Evolutionary conservation across 495 filamentous ascomycete species (phyloP), one percentile per base, ranked within the genome.

Genomic region (Oidiodendron maius): DNA sequence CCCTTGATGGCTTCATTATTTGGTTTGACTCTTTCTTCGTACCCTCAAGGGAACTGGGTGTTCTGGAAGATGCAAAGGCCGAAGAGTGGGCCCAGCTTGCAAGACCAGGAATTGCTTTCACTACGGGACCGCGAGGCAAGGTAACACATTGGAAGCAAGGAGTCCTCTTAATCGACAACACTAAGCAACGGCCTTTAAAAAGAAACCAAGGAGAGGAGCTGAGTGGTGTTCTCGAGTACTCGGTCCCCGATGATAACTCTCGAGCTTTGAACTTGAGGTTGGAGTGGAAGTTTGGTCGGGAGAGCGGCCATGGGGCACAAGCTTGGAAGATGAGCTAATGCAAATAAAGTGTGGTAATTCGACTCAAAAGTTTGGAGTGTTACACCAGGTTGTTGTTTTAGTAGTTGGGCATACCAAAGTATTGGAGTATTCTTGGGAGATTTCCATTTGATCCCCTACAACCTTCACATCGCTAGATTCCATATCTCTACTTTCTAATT

Each of bases 141-240:
- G 83, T 81, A 52, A 94, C 88, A 20, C 88, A 94, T 69, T 94
- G 88, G 88, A 87, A 84, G 66, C 88, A 94, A 64, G 88, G 86
- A 4, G 77, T 91, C 21, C 56, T 74, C 39, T 51, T 73, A 18
- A 55, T 62, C 50, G 59, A 60, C 15, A 59, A 70, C 44, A 67
- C 67, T 25, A 68, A 62, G 44, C 57, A 63, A 30, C 51, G 50
- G 6, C 25, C 61, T 17, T 23, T 39, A 8, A 55, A 53, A 36
- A 54, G 57, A 18, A 66, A 61, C 17, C 56, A 56, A 36, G 68
- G 53, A 15, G 57, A 62, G 35, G 61, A 69, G 53, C 42, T 77
- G 6, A 56, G 46, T 38, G 74, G 71, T 10, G 61, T 69, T 50
- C 64, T 79, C 32, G 60, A 68, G 40, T 79, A 74, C 46, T 51